Percentiles rank a stretch among this genome's conserved stretches.
Evolutionary conservation across 2,329 filamentous ascomycete genomes (phyloP).

Genomic region (Ploettnerulaceae sp.): DNA sequence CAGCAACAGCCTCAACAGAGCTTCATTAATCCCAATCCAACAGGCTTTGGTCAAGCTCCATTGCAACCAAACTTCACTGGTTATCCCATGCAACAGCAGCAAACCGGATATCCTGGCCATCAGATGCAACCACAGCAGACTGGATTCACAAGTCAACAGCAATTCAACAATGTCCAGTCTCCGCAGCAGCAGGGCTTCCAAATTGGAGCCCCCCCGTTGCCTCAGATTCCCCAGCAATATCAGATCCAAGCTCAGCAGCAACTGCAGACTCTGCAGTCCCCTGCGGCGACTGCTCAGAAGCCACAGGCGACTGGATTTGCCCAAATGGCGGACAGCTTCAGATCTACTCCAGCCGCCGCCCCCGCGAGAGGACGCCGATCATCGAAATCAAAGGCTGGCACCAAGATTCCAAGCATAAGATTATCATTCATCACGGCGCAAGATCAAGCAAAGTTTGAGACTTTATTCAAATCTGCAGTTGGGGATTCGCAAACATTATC

Average conservation of each 20-base stretch:
- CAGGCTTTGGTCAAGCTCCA: conserved; percentile 35
- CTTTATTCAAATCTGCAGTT: conserved; percentile 91
- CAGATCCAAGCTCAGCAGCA: conserved; percentile 33
- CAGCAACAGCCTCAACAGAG: conserved; percentile 42
- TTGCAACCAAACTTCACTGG: conserved; percentile 32
- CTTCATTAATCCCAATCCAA: conserved; percentile 29
- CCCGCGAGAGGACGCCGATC: conserved; percentile 42
- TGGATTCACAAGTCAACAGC: conserved; percentile 49
- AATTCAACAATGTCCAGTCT: conserved; percentile 40
- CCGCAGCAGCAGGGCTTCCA: conserved; percentile 41
- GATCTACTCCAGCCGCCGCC: conserved; percentile 42
- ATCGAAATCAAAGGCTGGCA: conserved; percentile 49
- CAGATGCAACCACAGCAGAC: conserved; percentile 51
- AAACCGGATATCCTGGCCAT: conserved; percentile 48
- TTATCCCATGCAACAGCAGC: conserved; percentile 32
- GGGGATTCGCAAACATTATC: conserved; percentile 81
- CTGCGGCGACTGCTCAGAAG: conserved; percentile 56
- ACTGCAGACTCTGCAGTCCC: conserved; percentile 47
- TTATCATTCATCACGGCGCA: conserved; percentile 93
- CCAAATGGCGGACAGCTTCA: conserved; percentile 64
- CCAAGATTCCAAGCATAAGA: conserved; percentile 88
- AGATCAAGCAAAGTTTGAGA: conserved; percentile 96
- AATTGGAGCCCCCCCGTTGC: conserved; percentile 32
- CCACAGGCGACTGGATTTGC: conserved; percentile 62
- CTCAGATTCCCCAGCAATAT: conserved; percentile 33